These are phyloP conservation scores for Pseudozyma hubeiensis DNA, from an alignment of 1,284 basidiomycete species.

Conservation along the genomic window DNA sequence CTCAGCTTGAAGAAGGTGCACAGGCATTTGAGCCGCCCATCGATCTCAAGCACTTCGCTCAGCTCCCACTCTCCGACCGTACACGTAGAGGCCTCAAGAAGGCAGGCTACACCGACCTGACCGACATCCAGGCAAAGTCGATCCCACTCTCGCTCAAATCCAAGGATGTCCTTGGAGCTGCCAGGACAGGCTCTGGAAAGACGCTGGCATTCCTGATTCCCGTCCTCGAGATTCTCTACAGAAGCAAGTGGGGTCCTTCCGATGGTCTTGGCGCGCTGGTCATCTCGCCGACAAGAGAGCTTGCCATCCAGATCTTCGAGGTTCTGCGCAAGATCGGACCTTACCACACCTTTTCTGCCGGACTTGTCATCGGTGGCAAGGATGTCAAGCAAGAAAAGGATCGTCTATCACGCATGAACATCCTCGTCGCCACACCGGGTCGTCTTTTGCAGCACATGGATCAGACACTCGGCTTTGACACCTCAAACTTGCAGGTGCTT, in stretches of 20 bases:
- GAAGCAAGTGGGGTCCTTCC: constrained; percentile 80
- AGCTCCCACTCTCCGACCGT: constrained; percentile 60
- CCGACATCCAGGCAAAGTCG: constrained; percentile 62
- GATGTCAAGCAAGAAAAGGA: constrained; percentile 88
- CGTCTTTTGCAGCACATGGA: constrained; percentile 97
- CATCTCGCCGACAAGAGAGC: constrained; percentile 93
- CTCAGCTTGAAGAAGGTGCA: constrained; percentile 45
- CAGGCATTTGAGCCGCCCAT: constrained; percentile 31
- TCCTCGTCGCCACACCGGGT: constrained; percentile 95
- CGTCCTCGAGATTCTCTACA: constrained; percentile 79
- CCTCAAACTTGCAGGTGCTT: constrained; percentile 88
- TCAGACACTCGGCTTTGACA: constrained; percentile 94
- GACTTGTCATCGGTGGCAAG: constrained; percentile 95
- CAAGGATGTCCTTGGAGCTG: constrained; percentile 76
- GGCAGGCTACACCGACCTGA: constrained; percentile 64
- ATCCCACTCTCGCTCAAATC: constrained; percentile 60
- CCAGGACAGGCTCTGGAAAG: constrained; percentile 84
- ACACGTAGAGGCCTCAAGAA: constrained; percentile 62
- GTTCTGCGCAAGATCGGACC: constrained; percentile 91
- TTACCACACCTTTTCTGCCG: constrained; percentile 91
- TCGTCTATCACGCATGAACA: constrained; percentile 90
- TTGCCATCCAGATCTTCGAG: constrained; percentile 97
- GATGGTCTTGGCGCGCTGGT: constrained; percentile 91
- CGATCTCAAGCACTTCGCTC: constrained; percentile 47
- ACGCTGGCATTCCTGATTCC: constrained; percentile 85